phyloP scores from a whole-genome alignment of 176 grass and related monocot species.

The Musa beccarii region DNA sequence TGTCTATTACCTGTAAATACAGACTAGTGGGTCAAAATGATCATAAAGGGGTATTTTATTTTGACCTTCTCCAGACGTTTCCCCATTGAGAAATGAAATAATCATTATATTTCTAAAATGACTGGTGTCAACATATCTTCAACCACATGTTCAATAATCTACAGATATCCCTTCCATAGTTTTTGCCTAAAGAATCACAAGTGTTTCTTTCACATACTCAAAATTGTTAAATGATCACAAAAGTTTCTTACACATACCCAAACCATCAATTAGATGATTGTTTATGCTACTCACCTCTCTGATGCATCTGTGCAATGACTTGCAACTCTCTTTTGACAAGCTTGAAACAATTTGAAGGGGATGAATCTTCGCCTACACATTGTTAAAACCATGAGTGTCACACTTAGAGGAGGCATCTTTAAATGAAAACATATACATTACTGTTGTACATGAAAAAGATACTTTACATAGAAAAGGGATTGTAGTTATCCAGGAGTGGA shows the following conservation, averaged over 20 bases:
- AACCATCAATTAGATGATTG: background rate
- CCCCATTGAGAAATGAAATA: constrained; percentile 91
- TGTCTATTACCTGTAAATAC: constrained; percentile 35
- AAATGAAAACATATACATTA: constrained; percentile 7
- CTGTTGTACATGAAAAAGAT: too few species aligned
- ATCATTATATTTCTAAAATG: constrained; percentile 68
- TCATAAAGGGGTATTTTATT: constrained; percentile 27
- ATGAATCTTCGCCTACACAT: constrained; percentile 63
- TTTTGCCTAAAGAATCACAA: background rate
- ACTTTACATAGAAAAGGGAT: constrained; percentile 3
- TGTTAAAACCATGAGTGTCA: background rate
- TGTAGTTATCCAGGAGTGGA: background rate
- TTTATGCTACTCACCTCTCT: constrained; percentile 39
- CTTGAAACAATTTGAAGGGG: constrained; percentile 68
- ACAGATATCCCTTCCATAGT: constrained; percentile 14
- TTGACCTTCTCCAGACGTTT: constrained; percentile 54
- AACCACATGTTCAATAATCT: constrained; percentile 84
- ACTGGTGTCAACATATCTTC: constrained; percentile 58
- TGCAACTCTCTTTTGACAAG: constrained; percentile 56
- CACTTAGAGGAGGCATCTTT: background rate
- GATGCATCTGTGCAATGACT: constrained; percentile 63
- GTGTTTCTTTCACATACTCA: background rate
- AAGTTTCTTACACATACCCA: background rate
- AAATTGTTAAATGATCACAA: background rate
- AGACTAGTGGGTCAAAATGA: background rate